A percentile compares a stretch with the other conserved stretches of the same genome.
Conservation (phyloP, 1,284 basidiomycete genomes). For the Leccinum ponderosum region DNA sequence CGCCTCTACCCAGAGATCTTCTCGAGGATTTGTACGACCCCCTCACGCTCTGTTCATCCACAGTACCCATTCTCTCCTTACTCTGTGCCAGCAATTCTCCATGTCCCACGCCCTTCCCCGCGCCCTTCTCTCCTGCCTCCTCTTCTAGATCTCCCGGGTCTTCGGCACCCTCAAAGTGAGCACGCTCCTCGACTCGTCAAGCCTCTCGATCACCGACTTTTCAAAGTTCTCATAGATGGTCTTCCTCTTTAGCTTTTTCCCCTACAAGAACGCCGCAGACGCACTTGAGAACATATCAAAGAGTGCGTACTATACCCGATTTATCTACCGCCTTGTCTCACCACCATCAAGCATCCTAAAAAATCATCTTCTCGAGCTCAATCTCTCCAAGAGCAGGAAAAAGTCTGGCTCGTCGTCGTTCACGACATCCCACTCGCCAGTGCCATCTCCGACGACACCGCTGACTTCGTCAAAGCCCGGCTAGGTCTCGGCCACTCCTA, state of each 20-base stretch:
- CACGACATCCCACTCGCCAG: conserved; percentile 80
- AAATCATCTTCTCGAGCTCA: conserved; percentile 89
- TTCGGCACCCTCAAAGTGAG: not conserved
- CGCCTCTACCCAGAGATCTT: conserved; percentile 56
- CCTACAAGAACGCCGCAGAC: conserved; percentile 94
- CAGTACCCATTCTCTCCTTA: not conserved
- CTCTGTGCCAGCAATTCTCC: conserved; percentile 33
- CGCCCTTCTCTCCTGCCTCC: not conserved
- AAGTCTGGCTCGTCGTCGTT: conserved; percentile 81
- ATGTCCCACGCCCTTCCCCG: conserved; percentile 70
- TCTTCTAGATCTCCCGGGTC: not conserved
- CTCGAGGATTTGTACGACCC: conserved; percentile 52
- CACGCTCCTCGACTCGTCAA: not conserved
- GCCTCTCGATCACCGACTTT: conserved; percentile 74
- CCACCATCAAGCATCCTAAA: conserved; percentile 72
- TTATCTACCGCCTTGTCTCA: not conserved
- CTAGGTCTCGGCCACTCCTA: conserved; percentile 98
- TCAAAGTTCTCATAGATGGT: conserved; percentile 91
- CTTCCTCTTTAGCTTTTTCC: conserved; percentile 85
- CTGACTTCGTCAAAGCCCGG: conserved; percentile 91
- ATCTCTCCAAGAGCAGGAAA: conserved; percentile 71
- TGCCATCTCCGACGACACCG: conserved; percentile 78
- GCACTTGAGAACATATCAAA: conserved; percentile 97
- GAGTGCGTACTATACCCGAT: conserved; percentile 50
- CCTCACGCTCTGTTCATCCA: conserved; percentile 80